A percentile compares a stretch with the other conserved stretches of the same genome.
phyloP scores from a whole-genome alignment of 306 rosid species.

The Arachis hypogaea region DNA sequence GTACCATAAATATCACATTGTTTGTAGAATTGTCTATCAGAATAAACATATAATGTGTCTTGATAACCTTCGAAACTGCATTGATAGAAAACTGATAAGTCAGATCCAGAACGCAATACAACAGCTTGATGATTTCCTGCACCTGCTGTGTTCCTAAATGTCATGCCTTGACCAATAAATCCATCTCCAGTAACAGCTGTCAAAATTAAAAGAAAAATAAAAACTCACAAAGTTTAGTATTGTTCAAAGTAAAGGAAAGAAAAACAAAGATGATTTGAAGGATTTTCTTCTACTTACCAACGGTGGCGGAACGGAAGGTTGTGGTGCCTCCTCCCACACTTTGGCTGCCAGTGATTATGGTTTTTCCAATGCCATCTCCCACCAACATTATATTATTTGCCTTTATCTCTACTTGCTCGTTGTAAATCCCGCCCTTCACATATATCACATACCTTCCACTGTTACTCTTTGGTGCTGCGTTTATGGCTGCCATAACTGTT shows the following conservation, averaged over 20 bases:
- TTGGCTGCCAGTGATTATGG: constrained; percentile 75
- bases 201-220: background rate
- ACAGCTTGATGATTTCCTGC: constrained; percentile 74
- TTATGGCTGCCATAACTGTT: constrained; percentile 54
- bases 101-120: constrained; percentile 80
- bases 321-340: constrained; percentile 88
- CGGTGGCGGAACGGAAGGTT: constrained; percentile 78
- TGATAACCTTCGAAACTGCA: constrained; percentile 83
- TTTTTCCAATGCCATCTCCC: constrained; percentile 81
- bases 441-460: constrained; percentile 68
- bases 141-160: constrained; percentile 81
- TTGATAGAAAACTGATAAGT: constrained; percentile 68
- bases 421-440: constrained; percentile 70
- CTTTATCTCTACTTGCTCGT: constrained; percentile 66
- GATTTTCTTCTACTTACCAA: constrained; percentile 51
- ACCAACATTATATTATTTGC: constrained; percentile 64
- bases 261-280: background rate
- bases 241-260: background rate
- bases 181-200: constrained; percentile 75
- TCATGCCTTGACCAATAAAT: constrained; percentile 68
- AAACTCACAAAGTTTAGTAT: background rate
- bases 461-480: constrained; percentile 44
- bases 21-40: constrained; percentile 71
- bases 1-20: constrained; percentile 81
- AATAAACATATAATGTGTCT: constrained; percentile 76